Evolutionary conservation across 768 basidiomycete genomes (phyloP), one percentile per base, ranked within the genome.

Genomic region (Boletus sp.): DNA sequence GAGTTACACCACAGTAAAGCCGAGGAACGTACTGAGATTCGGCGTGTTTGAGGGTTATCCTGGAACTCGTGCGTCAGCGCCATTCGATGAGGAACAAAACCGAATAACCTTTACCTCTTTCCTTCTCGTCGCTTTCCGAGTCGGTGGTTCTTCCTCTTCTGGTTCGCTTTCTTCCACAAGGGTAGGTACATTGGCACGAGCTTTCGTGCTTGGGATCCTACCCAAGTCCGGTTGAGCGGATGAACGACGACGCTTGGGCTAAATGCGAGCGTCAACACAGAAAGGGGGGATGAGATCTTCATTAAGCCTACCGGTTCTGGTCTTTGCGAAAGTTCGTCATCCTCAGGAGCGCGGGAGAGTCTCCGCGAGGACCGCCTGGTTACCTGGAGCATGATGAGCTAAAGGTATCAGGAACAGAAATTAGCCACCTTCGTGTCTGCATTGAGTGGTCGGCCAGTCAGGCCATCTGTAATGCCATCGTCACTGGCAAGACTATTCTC

Each of bases 171-270:
- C 88, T 71, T 91, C 87, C 7, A 76, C 66, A 2, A 90, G 63
- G 21, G 74, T 66, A 10, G 80, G 76, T 49, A 81, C 75, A 37
- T 69, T 60, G 1, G 73, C 66, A 50, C 73, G 69, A 32, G 63
- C 56, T 30, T 69, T 64, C 5, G 60, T 74, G 52, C 73, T 73
- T 41, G 81, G 67, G 13, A 77, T 64, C 4, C 80, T 78, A 45
- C 83, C 84, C 41, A 89, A 71, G 21, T 70, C 76, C 3, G 89
- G 89, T 62, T 90, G 85, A 1, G 89, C 89, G 25, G 90, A 89
- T 13, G 88, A 88, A 61, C 90, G 79, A 37, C 89, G 80, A 52
- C 89, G 81, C 65, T 91, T 92, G n/a, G 85, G 79, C 88, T 90
- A 61, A 2, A 50, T 30, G 52, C 61, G 45, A 47, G 50, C 48